phyloP scores from a whole-genome alignment of 1,284 basidiomycete species.

The Leccinum pachyderme region DNA sequence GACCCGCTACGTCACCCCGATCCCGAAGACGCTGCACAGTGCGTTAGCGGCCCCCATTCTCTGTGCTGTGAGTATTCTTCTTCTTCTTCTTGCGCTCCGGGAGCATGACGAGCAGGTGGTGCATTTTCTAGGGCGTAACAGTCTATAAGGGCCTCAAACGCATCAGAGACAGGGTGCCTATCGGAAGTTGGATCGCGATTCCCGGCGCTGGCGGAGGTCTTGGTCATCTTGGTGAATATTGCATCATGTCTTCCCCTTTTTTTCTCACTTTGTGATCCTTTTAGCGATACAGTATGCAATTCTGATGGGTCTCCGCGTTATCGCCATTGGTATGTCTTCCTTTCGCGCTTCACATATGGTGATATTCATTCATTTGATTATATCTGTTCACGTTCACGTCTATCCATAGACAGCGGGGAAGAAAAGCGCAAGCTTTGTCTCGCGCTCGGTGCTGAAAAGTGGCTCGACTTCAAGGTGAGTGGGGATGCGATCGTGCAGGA shows the following conservation, averaged over 20 bases:
- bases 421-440: slow-evolving; percentile 61
- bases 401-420: slow-evolving; percentile 54
- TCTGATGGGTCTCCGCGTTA: slow-evolving; percentile 61
- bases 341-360: not conserved
- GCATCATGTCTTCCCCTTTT: not conserved
- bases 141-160: slow-evolving; percentile 71
- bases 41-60: slow-evolving; percentile 64
- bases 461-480: slow-evolving; percentile 66
- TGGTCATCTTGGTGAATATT: slow-evolving; percentile 49
- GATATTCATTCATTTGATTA: not conserved
- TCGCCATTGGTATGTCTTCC: slow-evolving; percentile 56
- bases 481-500: slow-evolving; percentile 46
- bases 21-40: slow-evolving; percentile 57
- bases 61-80: slow-evolving; percentile 49
- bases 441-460: slow-evolving; percentile 64
- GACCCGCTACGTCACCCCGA: slow-evolving; percentile 63
- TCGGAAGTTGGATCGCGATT: slow-evolving; percentile 70
- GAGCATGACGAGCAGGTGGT: not conserved
- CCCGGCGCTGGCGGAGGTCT: slow-evolving; percentile 66
- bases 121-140: slow-evolving; percentile 49
- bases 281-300: slow-evolving; percentile 66
- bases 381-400: not conserved
- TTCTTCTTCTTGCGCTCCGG: not conserved
- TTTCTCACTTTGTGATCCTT: not conserved
- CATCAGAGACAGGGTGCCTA: slow-evolving; percentile 38